Evolutionary conservation across 1,139 yeast species (phyloP), one percentile per base, ranked within the genome.

Genomic region (Oligophagozyma castellii): DNA sequence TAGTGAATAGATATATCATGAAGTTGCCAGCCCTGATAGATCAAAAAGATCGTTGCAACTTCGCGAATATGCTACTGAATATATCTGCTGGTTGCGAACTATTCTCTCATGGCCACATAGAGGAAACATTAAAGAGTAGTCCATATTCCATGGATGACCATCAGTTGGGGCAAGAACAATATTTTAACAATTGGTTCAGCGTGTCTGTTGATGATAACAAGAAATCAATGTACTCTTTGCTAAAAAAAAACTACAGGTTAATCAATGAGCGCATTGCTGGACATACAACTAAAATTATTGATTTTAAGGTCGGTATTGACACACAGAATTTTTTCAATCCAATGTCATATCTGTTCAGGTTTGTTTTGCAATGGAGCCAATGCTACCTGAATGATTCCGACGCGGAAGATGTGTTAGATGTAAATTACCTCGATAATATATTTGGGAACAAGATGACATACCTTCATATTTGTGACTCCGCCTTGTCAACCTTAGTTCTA

Each of bases 401-500:
- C 2, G 31, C 36, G 3, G n/a, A n/a, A n/a, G n/a, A n/a, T n/a
- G n/a, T n/a, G n/a, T n/a, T n/a, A n/a, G n/a, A n/a, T n/a, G n/a
- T n/a, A n/a, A n/a, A n/a, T n/a, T 19, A 33, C 1, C 25, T 45
- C 4, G 24, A 35, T 13, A 31, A 33, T 10, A 37, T 23, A 23
- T 26, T 40, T 23, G 20, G 20, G 8, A 35, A 34, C 22, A 42
- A 31, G 27, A 36, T 34, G 5, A 32, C 30, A n/a, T 44, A 25
- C 35, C 49, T 41, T 14, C 40, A 42, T 39, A n/a, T n/a, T n/a
- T n/a, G n/a, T n/a, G 95, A 83, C 36, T 77, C 78, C 38, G 77
- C 95, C 0, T 55, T 89, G 14, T 63, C 93, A 34, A 77, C 89
- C 0, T 51, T 81, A 19, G 93, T 79, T 0, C 56, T 80, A 13